phyloP scores from a whole-genome alignment of 2,329 filamentous ascomycete genomes.

The Penicillium sp. region DNA sequence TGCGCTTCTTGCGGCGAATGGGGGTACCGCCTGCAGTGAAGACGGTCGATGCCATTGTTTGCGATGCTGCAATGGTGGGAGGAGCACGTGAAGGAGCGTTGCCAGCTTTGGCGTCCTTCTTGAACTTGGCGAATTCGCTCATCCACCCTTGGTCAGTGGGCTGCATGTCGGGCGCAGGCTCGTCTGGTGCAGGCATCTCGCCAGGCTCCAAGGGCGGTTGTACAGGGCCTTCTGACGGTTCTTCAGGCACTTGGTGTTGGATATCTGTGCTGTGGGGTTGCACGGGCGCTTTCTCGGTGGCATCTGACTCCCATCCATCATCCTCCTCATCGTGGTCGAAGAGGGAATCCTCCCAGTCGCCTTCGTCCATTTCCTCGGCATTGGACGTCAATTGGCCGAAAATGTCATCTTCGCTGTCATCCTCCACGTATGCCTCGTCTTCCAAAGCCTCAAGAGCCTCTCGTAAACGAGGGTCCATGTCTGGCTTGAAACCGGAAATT shows the following conservation, averaged over 20 bases:
- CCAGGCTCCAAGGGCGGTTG: conserved; percentile 25
- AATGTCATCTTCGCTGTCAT: conserved; percentile 73
- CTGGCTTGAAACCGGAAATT: conserved; percentile 90
- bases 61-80: conserved; percentile 40
- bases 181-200: conserved; percentile 40
- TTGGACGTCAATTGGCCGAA: conserved; percentile 73
- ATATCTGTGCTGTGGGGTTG: conserved; percentile 33
- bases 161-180: conserved; percentile 45
- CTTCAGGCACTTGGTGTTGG: conserved; percentile 34
- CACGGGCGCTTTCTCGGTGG: conserved; percentile 72
- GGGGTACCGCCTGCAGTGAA: conserved; percentile 65
- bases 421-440: conserved; percentile 89
- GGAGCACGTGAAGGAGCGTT: conserved; percentile 40
- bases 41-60: conserved; percentile 46
- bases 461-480: conserved; percentile 91
- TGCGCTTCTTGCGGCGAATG: conserved; percentile 82
- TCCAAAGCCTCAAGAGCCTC: conserved; percentile 93
- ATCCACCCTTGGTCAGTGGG: conserved; percentile 82
- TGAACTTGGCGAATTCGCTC: conserved; percentile 91
- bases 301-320: conserved; percentile 92
- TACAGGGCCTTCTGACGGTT: conserved; percentile 45
- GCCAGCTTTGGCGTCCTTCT: conserved; percentile 65
- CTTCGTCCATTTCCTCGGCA: conserved; percentile 69
- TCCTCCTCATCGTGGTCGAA: conserved; percentile 61
- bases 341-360: conserved; percentile 71